Evolutionary conservation across 345 rosid genomes (phyloP), one percentile per base, ranked within the genome.

Genomic region (Litchi chinensis): DNA sequence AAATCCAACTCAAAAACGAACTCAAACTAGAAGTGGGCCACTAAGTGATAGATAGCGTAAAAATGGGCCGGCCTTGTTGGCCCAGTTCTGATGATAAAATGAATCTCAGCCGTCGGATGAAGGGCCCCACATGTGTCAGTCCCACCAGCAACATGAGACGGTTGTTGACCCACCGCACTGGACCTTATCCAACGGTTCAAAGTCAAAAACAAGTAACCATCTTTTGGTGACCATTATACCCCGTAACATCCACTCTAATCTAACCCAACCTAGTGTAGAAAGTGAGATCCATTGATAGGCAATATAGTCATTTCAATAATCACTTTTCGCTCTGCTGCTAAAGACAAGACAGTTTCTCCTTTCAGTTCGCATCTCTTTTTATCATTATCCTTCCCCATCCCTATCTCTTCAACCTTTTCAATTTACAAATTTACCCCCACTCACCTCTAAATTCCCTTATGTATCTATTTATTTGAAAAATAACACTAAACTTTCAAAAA

Each of bases 131-230:
- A 21, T 67, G 21, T 13, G 44, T 3, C 65, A n/a, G 72, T n/a
- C 22, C 48, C 66, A 67, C 68, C 72, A 76, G 57, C 52, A 52
- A 67, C 79, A 48, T 79, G 64, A 40, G 21, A 41, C 76, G 41
- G 82, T 71, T 18, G 85, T 75, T 82, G 74, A 82, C 77, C 82
- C 66, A 79, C 77, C 79, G 48, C 56, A 71, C 73, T 57, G 21
- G 62, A 44, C 56, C 21, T 54, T 11, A 79, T 82, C 79, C 74
- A 57, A 82, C 79, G 79, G 73, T 59, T 66, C 46, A 32, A 43
- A 11, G 70, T 71, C 71, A 64, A 70, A 54, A 12, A 15, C 48
- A 11, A 50, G 10, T 26, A 37, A 66, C 67, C 18, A 11, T 39
- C 22, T 39, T 37, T 6, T 0, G 11, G 50, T 40, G 50, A 50